Evolutionary conservation across 1,139 yeast genomes (phyloP), one percentile per base, ranked within the genome.

Genomic region (Blastobotrys buckinghamii): DNA sequence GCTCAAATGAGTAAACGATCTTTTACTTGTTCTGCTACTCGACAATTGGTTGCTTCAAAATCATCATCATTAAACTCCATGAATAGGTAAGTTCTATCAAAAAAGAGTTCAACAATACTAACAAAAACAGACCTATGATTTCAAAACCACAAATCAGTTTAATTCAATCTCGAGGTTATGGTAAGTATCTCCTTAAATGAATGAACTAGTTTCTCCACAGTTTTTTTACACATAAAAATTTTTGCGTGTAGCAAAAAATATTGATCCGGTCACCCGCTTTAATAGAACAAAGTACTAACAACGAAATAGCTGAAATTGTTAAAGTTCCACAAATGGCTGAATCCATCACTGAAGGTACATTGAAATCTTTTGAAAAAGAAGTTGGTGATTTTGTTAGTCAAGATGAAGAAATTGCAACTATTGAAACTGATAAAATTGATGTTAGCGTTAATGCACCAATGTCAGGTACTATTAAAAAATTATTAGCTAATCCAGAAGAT

Each of bases 301-400:
- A 10, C 2, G 9, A 6, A 36, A 36, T 33, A 46, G 64, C 65
- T 48, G 65, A 62, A 52, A 59, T 64, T 49, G 95, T 92, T 51
- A 87, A 89, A 70, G 98, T 92, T 35, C 99, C 99, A 47, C 95
- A 88, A 59, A 89, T 92, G 97, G 98, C 98, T 45, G 99, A 92
- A 72, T 90, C 97, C 48, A 84, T 92, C 65, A 88, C 97, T 45
- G 99, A 92, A 71, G 99, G 99, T 68, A 88, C 97, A 45, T 77
- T 92, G 59, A 75, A 88, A 55, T 83, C 88, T 49, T 89, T 80
- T 70, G 77, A 80, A 59, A 72, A 72, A 67, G 73, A 79, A 58
- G 87, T 89, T 53, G 99, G 99, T 58, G 97, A 92, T 57, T 89
- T 72, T 62, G 95, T 94, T 50, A 79, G 77, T 51, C 81, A 75